phyloP scores from a whole-genome alignment of 1,284 basidiomycete genomes.

The Inonotus obliquus region DNA sequence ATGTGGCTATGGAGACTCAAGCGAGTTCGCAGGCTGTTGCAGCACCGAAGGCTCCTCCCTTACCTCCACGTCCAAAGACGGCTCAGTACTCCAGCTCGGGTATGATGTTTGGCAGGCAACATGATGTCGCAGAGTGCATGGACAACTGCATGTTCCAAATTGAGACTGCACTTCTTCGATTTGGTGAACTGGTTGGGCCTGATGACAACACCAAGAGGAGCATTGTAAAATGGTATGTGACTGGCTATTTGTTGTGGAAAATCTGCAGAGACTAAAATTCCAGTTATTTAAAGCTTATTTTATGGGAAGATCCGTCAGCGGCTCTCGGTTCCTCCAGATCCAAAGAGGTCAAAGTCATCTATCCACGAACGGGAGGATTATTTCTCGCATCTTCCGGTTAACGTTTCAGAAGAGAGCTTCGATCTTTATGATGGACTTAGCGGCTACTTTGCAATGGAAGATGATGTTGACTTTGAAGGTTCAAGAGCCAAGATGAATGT shows the following conservation, averaged over 20 bases:
- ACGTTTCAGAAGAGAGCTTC: conserved; percentile 81
- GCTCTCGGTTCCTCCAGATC: conserved; percentile 44
- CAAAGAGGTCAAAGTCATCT: conserved; percentile 47
- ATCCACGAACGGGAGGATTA: conserved; percentile 84
- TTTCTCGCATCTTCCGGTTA: conserved; percentile 92
- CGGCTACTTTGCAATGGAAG: conserved; percentile 75
- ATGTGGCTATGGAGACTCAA: conserved; percentile 41
- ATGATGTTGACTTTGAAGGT: conserved; percentile 86
- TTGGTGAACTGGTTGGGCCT: conserved; percentile 55
- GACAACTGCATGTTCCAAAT: conserved; percentile 99
- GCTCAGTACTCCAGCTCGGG: conserved; percentile 59
- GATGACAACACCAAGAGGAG: conserved; percentile 55
- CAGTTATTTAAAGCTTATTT: conserved; percentile 57
- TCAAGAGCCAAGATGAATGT: conserved; percentile 87
- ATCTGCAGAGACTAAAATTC: background rate
- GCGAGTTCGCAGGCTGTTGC: conserved; percentile 16
- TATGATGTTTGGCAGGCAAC: conserved; percentile 96
- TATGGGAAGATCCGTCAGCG: conserved; percentile 85
- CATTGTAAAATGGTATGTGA: conserved; percentile 71
- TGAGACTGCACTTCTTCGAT: conserved; percentile 83
- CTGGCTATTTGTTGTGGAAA: background rate
- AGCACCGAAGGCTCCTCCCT: conserved; percentile 45
- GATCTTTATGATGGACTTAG: conserved; percentile 94
- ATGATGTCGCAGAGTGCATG: conserved; percentile 98
- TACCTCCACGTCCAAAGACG: conserved; percentile 55